A percentile compares a stretch with the other conserved stretches of the same genome.
phyloP scores from a whole-genome alignment of 2,329 filamentous ascomycete genomes.

The Penicillium sp. region DNA sequence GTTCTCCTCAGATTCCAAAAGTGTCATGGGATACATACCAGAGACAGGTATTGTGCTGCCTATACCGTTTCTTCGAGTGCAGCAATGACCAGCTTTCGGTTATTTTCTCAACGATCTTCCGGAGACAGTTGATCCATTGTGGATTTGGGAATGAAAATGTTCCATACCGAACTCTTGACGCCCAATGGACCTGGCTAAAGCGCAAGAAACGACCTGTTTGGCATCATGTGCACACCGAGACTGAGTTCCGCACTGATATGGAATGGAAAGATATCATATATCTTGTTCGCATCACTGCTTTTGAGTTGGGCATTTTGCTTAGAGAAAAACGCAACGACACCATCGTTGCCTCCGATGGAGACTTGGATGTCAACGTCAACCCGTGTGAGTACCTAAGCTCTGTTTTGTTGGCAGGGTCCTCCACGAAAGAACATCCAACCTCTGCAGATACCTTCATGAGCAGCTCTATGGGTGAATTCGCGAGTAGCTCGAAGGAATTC shows the following conservation, averaged over 20 bases:
- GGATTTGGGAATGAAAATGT: constrained; percentile 21
- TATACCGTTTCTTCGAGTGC: constrained; percentile 27
- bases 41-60: constrained; percentile 28
- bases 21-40: constrained; percentile 23
- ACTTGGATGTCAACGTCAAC: background rate
- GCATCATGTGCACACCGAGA: constrained; percentile 26
- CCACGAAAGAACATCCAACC: background rate
- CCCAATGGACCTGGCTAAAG: constrained; percentile 30
- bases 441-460: background rate
- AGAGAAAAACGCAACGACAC: constrained; percentile 1
- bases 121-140: constrained; percentile 17
- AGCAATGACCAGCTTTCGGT: constrained; percentile 7
- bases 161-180: constrained; percentile 9
- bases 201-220: constrained; percentile 22
- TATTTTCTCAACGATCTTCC: constrained; percentile 34
- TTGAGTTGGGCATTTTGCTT: constrained; percentile 4
- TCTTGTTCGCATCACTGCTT: constrained; percentile 18
- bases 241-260: constrained; percentile 18
- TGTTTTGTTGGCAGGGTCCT: background rate
- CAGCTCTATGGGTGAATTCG: background rate
- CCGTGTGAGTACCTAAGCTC: constrained; percentile 1
- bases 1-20: background rate
- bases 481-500: too few species aligned
- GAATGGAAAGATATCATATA: constrained; percentile 18
- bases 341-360: background rate